Conservation (phyloP, 2,329 filamentous ascomycete genomes). For the Calonectria crousiana region DNA sequence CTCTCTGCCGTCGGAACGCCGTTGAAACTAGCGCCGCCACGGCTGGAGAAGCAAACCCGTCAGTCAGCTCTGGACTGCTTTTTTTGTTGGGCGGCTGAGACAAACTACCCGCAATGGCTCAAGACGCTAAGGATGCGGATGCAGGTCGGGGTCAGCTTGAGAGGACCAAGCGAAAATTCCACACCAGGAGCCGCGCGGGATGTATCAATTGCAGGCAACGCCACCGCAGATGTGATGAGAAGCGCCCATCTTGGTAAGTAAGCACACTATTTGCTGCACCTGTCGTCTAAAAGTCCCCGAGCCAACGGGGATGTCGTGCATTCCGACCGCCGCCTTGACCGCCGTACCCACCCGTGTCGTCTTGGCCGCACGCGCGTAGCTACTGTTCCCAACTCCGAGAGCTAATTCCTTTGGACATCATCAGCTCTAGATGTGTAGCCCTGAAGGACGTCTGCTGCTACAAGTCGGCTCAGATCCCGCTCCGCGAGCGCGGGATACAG, state of each 20-base stretch:
- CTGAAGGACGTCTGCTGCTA: not conserved
- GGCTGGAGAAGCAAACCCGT: not conserved
- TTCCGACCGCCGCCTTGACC: not conserved
- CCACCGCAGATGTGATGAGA: not conserved
- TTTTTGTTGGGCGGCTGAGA: not conserved
- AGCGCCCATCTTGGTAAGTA: conserved; percentile 6
- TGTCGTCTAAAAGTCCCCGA: not conserved
- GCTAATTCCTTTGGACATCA: not conserved
- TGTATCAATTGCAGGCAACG: conserved; percentile 2
- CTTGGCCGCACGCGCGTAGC: not conserved
- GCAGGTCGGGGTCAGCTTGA: not conserved
- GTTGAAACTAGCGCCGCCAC: not conserved
- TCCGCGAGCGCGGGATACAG: not conserved
- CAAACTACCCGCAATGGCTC: not conserved
- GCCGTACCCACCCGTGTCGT: not conserved
- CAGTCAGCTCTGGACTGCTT: not conserved
- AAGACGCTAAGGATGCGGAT: not conserved
- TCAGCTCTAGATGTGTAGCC: not conserved
- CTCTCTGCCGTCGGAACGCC: not conserved
- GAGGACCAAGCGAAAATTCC: not conserved
- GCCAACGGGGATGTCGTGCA: not conserved
- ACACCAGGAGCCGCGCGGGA: conserved; percentile 1
- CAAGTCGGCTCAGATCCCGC: not conserved
- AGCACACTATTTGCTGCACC: not conserved
- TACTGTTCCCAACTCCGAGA: not conserved